These are phyloP conservation scores for Phytophthora pisi DNA, from an alignment of 352 stramenopile species.

Conservation along the genomic window DNA sequence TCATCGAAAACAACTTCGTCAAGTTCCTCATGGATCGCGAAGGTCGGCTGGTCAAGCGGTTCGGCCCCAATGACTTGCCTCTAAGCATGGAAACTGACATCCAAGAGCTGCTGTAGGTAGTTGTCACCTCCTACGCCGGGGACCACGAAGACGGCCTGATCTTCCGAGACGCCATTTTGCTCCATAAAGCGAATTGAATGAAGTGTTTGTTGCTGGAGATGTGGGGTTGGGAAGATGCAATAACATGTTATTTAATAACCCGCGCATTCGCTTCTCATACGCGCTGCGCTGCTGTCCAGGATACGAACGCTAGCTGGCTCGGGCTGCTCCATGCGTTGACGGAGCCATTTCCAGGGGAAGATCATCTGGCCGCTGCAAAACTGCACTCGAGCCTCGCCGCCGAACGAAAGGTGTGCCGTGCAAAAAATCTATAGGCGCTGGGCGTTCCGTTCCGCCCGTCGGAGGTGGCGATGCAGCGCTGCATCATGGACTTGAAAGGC, in stretches of 20 bases:
- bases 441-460: slow-evolving; percentile 23
- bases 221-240: slow-evolving; percentile 26
- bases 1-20: slow-evolving; percentile 91
- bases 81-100: slow-evolving; percentile 42
- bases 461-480: slow-evolving; percentile 1
- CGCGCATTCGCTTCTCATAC: slow-evolving; percentile 16
- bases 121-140: background rate
- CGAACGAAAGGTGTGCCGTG: slow-evolving; percentile 7
- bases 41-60: slow-evolving; percentile 78
- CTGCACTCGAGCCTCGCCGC: slow-evolving; percentile 14
- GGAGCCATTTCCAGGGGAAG: slow-evolving; percentile 1
- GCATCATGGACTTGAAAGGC: background rate
- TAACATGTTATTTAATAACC: slow-evolving; percentile 44
- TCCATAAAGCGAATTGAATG: background rate
- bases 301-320: slow-evolving; percentile 19
- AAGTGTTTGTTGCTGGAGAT: background rate
- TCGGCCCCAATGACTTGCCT: slow-evolving; percentile 20
- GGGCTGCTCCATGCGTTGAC: slow-evolving; percentile 20
- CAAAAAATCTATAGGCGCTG: slow-evolving; percentile 34
- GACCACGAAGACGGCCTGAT: background rate
- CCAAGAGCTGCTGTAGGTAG: slow-evolving; percentile 32
- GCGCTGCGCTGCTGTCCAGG: slow-evolving; percentile 15
- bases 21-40: slow-evolving; percentile 91
- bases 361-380: slow-evolving; percentile 14
- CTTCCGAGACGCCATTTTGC: background rate